Conservation (phyloP, 305 asterid genomes). For the Ilex paraguariensis region DNA sequence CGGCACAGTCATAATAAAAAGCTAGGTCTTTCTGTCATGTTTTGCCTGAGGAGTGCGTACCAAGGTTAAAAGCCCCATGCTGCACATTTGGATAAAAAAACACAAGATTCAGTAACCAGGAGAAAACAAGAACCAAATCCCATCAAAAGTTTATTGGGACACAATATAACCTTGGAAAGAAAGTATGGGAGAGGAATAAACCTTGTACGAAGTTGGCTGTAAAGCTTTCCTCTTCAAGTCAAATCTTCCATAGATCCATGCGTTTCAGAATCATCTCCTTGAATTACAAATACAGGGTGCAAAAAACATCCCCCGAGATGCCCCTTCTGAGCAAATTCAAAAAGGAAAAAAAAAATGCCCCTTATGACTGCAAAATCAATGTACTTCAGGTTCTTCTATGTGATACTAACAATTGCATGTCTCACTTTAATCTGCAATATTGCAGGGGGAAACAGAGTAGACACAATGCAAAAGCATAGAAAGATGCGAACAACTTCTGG, state of each 20-base stretch:
- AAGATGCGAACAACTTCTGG: neutral
- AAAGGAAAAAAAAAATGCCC: neutral
- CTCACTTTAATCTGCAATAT: neutral
- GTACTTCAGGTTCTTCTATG: neutral
- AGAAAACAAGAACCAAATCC: no score
- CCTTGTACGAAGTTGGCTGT: conserved; percentile 8
- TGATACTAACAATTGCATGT: neutral
- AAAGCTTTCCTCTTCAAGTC: neutral
- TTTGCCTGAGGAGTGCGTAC: conserved; percentile 57
- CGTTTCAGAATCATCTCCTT: conserved; percentile 5
- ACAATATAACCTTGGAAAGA: no score
- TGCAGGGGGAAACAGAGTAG: neutral
- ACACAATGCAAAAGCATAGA: no score
- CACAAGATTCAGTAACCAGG: no score
- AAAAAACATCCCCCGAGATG: conserved; percentile 7
- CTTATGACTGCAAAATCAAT: conserved; percentile 1
- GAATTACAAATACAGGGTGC: neutral
- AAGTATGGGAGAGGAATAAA: neutral
- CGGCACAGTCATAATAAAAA: conserved; percentile 63
- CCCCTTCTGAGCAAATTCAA: neutral
- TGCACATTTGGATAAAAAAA: conserved; percentile 2
- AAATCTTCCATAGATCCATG: conserved; percentile 8
- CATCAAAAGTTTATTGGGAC: no score
- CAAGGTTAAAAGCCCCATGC: conserved; percentile 73
- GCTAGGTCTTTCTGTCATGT: conserved; percentile 37